phyloP scores from a whole-genome alignment of 495 filamentous ascomycete species.

The Penicillium chermesinum region DNA sequence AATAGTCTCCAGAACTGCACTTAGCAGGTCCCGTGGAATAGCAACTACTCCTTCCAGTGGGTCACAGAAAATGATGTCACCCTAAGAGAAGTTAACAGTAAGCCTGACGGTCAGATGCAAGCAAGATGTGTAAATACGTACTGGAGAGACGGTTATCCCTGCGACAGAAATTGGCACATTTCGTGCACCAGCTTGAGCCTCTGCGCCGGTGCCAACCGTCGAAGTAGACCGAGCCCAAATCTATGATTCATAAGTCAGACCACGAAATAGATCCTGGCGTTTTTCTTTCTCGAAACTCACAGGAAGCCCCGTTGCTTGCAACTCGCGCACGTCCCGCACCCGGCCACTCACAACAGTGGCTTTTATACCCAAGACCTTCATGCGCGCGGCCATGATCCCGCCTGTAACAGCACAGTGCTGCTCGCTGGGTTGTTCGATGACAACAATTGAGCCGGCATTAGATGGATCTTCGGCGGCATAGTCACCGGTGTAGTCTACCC shows the following conservation, averaged over 20 bases:
- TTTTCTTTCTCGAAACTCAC: conserved; percentile 28
- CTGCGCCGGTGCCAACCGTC: conserved; percentile 56
- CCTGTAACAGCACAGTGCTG: conserved; percentile 62
- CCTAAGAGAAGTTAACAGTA: conserved; percentile 23
- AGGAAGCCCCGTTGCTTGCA: conserved; percentile 42
- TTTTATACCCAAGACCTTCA: conserved; percentile 51
- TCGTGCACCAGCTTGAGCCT: conserved; percentile 51
- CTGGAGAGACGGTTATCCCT: conserved; percentile 44
- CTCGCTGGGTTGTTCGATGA: conserved; percentile 53
- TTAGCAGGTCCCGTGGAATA: conserved; percentile 50
- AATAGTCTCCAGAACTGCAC: conserved; percentile 47
- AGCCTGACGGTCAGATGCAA: background rate
- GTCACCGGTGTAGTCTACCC: conserved; percentile 48
- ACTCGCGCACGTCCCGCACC: conserved; percentile 55
- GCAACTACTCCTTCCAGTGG: conserved; percentile 55
- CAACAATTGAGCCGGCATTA: conserved; percentile 47
- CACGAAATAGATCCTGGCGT: background rate
- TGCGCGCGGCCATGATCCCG: conserved; percentile 62
- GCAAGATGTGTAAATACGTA: conserved; percentile 16
- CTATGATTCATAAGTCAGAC: conserved; percentile 16
- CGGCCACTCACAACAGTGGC: conserved; percentile 56
- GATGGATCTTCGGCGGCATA: conserved; percentile 22
- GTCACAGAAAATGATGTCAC: conserved; percentile 62
- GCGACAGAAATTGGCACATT: conserved; percentile 49
- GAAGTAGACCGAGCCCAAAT: conserved; percentile 54